Percentiles rank a stretch among this genome's conserved stretches.
These are phyloP conservation scores for Eutypa lata DNA, from an alignment of 2,329 filamentous ascomycete genomes.

Conservation along the genomic window DNA sequence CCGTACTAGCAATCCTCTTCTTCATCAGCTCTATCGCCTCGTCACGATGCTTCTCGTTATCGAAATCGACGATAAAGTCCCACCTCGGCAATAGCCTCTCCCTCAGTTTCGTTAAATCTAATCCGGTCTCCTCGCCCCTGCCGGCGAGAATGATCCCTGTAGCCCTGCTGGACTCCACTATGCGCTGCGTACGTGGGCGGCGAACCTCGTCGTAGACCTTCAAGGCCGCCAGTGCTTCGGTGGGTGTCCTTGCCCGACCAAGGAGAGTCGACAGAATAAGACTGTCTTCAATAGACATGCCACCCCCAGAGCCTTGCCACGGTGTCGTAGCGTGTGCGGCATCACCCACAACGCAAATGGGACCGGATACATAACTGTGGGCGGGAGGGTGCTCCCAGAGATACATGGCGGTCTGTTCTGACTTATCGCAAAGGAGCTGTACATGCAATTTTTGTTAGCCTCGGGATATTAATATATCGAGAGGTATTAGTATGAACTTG, in stretches of 20 bases:
- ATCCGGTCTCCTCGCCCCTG: slow-evolving; percentile 2
- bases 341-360: slow-evolving; percentile 16
- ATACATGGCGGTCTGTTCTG: slow-evolving; percentile 17
- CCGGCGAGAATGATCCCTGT: slow-evolving; percentile 12
- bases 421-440: slow-evolving; percentile 17
- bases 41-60: background rate
- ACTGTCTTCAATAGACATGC: slow-evolving; percentile 21
- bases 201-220: slow-evolving; percentile 15
- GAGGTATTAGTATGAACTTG: too few species aligned
- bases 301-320: slow-evolving; percentile 18
- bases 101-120: slow-evolving; percentile 6
- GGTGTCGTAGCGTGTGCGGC: slow-evolving; percentile 16
- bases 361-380: slow-evolving; percentile 14
- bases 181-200: slow-evolving; percentile 18
- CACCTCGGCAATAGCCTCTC: slow-evolving; percentile 3
- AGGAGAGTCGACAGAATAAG: slow-evolving; percentile 16
- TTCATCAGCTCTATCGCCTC: background rate
- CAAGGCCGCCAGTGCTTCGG: slow-evolving; percentile 12
- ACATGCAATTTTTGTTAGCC: background rate
- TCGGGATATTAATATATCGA: background rate
- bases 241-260: slow-evolving; percentile 6
- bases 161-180: slow-evolving; percentile 16
- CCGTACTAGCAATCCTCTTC: too few species aligned
- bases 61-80: background rate
- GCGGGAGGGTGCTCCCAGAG: slow-evolving; percentile 22